Conservation (phyloP, 305 asterid species). For the Fraxinus baroniana region DNA sequence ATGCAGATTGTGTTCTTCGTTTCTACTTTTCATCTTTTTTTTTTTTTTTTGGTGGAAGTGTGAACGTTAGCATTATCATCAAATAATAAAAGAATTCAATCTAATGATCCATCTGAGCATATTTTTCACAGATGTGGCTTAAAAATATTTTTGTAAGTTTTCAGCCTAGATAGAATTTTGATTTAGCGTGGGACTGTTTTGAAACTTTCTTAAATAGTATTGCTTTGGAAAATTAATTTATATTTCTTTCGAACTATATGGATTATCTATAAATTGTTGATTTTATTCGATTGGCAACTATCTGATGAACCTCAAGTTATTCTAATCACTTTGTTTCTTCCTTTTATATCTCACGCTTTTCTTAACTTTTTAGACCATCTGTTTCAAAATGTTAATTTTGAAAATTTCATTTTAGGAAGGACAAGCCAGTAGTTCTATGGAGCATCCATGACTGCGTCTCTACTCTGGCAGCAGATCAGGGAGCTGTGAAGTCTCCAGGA, state of each 20-base stretch:
- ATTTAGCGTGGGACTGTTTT: background rate
- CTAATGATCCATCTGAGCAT: background rate
- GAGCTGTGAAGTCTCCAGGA: slow-evolving; percentile 36
- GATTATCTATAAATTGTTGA: background rate
- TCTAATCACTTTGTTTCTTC: background rate
- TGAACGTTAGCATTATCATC: background rate
- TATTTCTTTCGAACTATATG: background rate
- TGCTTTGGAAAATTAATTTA: background rate
- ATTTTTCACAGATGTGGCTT: background rate
- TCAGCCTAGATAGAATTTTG: background rate
- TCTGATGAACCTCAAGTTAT: background rate
- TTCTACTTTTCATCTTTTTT: background rate
- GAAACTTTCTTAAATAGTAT: background rate
- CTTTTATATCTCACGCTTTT: background rate
- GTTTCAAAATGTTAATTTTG: slow-evolving; percentile 1
- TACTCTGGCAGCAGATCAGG: slow-evolving; percentile 43
- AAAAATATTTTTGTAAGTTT: background rate
- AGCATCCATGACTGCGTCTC: slow-evolving; percentile 49
- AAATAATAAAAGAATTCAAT: background rate
- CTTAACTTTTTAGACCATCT: background rate
- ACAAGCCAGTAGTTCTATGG: slow-evolving; percentile 48
- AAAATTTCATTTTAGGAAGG: slow-evolving; percentile 36
- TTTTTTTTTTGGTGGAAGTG: background rate
- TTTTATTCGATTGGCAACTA: background rate
- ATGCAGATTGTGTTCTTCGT: background rate